phyloP scores from a whole-genome alignment of 2,329 filamentous ascomycete genomes.

The Acarospora socialis region DNA sequence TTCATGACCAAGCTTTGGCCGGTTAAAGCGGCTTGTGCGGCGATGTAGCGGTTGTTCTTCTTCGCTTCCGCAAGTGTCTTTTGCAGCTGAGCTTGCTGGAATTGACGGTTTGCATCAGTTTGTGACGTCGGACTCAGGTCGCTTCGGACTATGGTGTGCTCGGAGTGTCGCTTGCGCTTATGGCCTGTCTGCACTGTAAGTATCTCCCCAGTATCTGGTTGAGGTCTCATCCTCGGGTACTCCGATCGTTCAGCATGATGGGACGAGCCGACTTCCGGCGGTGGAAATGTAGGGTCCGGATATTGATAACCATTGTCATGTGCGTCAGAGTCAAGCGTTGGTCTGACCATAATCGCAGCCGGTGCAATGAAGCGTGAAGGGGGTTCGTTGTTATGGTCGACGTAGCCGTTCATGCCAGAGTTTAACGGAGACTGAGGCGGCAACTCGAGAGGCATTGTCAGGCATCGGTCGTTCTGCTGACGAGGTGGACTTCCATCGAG shows the following conservation, averaged over 20 bases:
- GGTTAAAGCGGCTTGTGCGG: constrained; percentile 11
- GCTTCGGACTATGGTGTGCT: constrained; percentile 4
- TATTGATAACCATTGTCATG: constrained; percentile 6
- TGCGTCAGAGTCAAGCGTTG: not conserved
- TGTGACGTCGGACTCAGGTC: constrained; percentile 5
- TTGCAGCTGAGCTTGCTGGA: constrained; percentile 8
- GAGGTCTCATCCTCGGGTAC: constrained; percentile 9
- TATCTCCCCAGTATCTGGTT: too few species aligned
- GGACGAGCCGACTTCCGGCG: constrained; percentile 4
- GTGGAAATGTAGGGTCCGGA: constrained; percentile 4
- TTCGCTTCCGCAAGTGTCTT: constrained; percentile 10
- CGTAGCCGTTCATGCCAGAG: too few species aligned
- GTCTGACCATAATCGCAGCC: constrained; percentile 5
- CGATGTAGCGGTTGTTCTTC: constrained; percentile 11
- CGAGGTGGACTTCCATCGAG: not conserved
- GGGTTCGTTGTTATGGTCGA: too few species aligned
- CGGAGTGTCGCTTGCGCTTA: constrained; percentile 17
- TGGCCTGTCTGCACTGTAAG: constrained; percentile 12
- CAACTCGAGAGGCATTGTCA: too few species aligned
- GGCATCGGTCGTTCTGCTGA: too few species aligned
- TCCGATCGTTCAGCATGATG: constrained; percentile 3
- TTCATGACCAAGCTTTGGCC: constrained; percentile 18
- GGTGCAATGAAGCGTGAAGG: constrained; percentile 2
- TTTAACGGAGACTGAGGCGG: too few species aligned
- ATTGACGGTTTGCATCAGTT: constrained; percentile 6